Percentiles rank a stretch among this genome's conserved stretches.
Conservation (phyloP, 352 stramenopile species). For the Pythium periplocum region DNA sequence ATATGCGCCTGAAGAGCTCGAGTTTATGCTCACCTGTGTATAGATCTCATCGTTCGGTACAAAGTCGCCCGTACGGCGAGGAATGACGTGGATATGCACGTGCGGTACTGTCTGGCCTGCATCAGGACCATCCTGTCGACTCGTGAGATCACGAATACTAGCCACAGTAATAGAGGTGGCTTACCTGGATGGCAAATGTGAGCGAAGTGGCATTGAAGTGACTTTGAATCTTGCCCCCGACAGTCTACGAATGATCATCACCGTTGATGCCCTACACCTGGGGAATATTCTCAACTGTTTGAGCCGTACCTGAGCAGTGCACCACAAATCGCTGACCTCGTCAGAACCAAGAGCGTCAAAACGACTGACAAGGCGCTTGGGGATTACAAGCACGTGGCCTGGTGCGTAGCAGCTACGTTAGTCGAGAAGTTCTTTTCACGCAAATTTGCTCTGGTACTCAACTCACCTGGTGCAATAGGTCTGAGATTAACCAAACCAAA, state of each 20-base stretch:
- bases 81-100: slow-evolving; percentile 93
- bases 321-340: slow-evolving; percentile 89
- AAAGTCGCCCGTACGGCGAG: slow-evolving; percentile 75
- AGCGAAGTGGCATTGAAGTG: slow-evolving; percentile 74
- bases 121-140: slow-evolving; percentile 65
- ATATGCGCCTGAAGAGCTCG: not conserved
- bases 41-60: slow-evolving; percentile 91
- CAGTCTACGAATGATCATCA: slow-evolving; percentile 18
- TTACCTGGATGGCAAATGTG: slow-evolving; percentile 90
- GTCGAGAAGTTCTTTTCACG: too few species aligned
- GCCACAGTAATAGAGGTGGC: not conserved
- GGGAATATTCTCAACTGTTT: not conserved
- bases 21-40: slow-evolving; percentile 44
- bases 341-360: slow-evolving; percentile 76
- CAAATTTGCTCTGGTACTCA: too few species aligned
- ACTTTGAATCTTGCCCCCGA: slow-evolving; percentile 68
- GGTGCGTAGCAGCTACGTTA: not conserved
- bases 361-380: slow-evolving; percentile 63
- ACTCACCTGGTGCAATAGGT: slow-evolving; percentile 83
- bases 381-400: slow-evolving; percentile 90
- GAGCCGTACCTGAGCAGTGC: slow-evolving; percentile 49
- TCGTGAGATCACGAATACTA: not conserved
- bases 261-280: not conserved
- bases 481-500: slow-evolving; percentile 92
- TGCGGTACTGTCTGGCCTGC: slow-evolving; percentile 91